Percentiles rank a stretch among this genome's conserved stretches.
Conservation (phyloP, 257 asterid genomes). For the Mitragyna speciosa region DNA sequence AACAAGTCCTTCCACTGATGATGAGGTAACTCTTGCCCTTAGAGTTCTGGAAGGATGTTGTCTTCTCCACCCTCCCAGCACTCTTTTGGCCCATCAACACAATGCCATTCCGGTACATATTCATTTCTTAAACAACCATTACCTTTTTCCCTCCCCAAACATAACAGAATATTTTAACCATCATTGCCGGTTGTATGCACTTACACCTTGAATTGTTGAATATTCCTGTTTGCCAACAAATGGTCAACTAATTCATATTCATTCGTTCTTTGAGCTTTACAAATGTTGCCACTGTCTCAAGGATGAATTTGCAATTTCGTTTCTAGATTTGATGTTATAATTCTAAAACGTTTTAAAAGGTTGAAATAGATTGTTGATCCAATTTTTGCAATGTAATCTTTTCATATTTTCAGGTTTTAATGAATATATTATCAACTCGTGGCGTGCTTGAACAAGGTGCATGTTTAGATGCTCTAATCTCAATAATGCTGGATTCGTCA, state of each 20-base stretch:
- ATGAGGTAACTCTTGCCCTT: conserved; percentile 88
- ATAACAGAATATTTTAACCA: no score
- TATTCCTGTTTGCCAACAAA: background rate
- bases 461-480: conserved; percentile 81
- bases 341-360: background rate
- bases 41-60: conserved; percentile 97
- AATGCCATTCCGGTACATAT: conserved; percentile 64
- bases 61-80: conserved; percentile 76
- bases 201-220: background rate
- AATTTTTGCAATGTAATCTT: background rate
- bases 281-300: no score
- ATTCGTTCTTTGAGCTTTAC: no score
- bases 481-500: conserved; percentile 90
- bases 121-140: background rate
- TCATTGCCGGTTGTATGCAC: background rate
- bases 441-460: conserved; percentile 96
- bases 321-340: no score
- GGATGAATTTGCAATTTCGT: no score
- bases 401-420: conserved; percentile 55
- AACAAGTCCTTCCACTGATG: conserved; percentile 79
- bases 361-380: background rate
- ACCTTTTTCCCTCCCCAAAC: no score
- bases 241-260: background rate
- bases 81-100: conserved; percentile 74
- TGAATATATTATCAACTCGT: conserved; percentile 76